A percentile compares a stretch with the other conserved stretches of the same genome.
These are phyloP conservation scores for Quercus rubra DNA, from an alignment of 306 rosid genomes.

Conservation along the genomic window DNA sequence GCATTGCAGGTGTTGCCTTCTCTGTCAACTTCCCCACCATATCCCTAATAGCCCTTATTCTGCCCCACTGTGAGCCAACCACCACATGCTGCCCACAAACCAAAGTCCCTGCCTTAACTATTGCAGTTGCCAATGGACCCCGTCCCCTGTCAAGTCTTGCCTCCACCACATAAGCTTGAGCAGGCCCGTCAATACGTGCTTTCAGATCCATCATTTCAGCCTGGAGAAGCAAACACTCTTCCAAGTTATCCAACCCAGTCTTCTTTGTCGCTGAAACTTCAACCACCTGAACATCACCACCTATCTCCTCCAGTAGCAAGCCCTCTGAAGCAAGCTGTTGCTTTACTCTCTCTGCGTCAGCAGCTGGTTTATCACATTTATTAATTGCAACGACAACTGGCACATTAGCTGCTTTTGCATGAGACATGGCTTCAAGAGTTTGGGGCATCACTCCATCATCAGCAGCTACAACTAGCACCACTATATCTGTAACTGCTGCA, in stretches of 20 bases:
- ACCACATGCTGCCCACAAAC: slow-evolving; percentile 78
- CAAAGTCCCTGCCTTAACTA: slow-evolving; percentile 93
- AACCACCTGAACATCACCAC: slow-evolving; percentile 93
- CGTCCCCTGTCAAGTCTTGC: slow-evolving; percentile 95
- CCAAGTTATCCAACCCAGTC: slow-evolving; percentile 79
- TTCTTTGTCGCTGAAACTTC: slow-evolving; percentile 74
- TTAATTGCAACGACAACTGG: slow-evolving; percentile 94
- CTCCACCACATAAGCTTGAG: slow-evolving; percentile 99
- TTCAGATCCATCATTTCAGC: slow-evolving; percentile 95
- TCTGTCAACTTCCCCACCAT: slow-evolving; percentile 55
- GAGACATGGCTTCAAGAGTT: slow-evolving; percentile 89
- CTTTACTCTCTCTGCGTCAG: slow-evolving; percentile 84
- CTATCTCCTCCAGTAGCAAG: slow-evolving; percentile 90
- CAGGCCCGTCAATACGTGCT: slow-evolving; percentile 90
- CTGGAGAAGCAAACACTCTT: slow-evolving; percentile 86
- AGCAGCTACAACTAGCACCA: slow-evolving; percentile 92
- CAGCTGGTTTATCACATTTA: slow-evolving; percentile 97
- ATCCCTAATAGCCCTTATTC: slow-evolving; percentile 85
- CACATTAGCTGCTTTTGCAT: slow-evolving; percentile 88
- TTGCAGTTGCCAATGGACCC: slow-evolving; percentile 88
- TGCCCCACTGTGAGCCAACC: slow-evolving; percentile 92
- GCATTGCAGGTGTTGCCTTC: slow-evolving; percentile 90
- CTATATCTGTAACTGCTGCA: slow-evolving; percentile 91
- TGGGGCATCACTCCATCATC: slow-evolving; percentile 99
- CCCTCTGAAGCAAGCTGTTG: slow-evolving; percentile 95